These are phyloP conservation scores for Phaeotremella skinneri DNA, from an alignment of 768 basidiomycete genomes.

Conservation along the genomic window DNA sequence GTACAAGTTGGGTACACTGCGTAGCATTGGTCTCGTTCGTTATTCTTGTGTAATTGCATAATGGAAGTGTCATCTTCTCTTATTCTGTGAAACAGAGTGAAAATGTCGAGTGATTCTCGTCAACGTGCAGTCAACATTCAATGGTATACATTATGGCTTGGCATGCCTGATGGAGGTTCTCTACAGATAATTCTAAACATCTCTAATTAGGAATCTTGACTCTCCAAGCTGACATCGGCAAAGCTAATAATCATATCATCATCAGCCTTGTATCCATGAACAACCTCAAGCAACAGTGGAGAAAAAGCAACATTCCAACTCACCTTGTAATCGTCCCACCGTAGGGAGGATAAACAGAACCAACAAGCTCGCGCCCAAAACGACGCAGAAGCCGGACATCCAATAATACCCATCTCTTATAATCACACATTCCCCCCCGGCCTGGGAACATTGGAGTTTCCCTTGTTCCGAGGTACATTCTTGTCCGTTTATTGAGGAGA, in stretches of 20 bases:
- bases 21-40: too few species aligned
- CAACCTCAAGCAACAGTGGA: neutral
- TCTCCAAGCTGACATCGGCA: conserved; percentile 44
- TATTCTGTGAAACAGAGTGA: too few species aligned
- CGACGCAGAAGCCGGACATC: conserved; percentile 73
- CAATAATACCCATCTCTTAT: conserved; percentile 90
- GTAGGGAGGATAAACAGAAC: conserved; percentile 77
- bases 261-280: conserved; percentile 5
- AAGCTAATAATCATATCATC: conserved; percentile 12
- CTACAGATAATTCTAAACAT: too few species aligned
- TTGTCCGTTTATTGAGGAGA: conserved; percentile 52
- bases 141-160: too few species aligned
- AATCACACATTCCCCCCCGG: conserved; percentile 76
- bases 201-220: conserved; percentile 41
- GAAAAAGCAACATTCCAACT: conserved; percentile 39
- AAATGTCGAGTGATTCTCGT: too few species aligned
- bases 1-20: too few species aligned
- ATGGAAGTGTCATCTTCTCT: too few species aligned
- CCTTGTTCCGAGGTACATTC: conserved; percentile 95
- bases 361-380: conserved; percentile 70
- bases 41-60: too few species aligned
- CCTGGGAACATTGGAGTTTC: conserved; percentile 68
- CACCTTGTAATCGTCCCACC: conserved; percentile 80
- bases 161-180: too few species aligned
- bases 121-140: too few species aligned